A percentile compares a stretch with the other conserved stretches of the same genome.
phyloP scores from a whole-genome alignment of 163 green algal genomes.

The Volvox carteri region DNA sequence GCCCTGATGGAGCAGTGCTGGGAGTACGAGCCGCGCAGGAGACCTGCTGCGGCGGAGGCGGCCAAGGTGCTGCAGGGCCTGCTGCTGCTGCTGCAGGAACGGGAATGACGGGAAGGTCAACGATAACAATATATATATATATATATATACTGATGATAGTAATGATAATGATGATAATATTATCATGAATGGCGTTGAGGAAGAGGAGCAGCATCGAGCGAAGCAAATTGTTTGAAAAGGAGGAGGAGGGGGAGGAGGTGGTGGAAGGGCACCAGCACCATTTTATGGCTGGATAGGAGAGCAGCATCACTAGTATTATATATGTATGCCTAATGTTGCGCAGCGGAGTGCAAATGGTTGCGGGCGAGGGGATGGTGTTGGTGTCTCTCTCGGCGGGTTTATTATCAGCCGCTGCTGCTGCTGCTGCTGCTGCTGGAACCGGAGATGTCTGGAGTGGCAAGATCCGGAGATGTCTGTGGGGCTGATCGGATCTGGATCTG shows the following conservation, averaged over 20 bases:
- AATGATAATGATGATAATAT: neutral
- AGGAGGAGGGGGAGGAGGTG: neutral
- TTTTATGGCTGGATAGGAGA: neutral
- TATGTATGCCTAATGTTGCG: no score
- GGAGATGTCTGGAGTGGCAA: neutral
- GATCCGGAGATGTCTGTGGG: neutral
- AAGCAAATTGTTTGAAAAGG: neutral
- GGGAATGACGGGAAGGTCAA: neutral
- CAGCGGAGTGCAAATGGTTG: no score
- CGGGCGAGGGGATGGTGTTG: no score
- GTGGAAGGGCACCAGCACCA: neutral
- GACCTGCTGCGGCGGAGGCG: constrained; percentile 17
- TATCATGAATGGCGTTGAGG: neutral
- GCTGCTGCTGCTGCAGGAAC: no score
- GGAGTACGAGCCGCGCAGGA: constrained; percentile 35
- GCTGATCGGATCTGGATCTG: neutral
- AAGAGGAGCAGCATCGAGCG: neutral
- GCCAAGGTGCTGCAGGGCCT: constrained; percentile 26
- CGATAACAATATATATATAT: neutral
- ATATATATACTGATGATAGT: neutral
- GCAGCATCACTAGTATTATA: neutral
- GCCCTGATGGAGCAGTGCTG: constrained; percentile 47
- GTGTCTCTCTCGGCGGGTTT: no score
- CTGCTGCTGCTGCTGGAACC: neutral
- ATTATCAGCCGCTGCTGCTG: neutral